These are phyloP conservation scores for Ambrosiella xylebori DNA, from an alignment of 2,329 filamentous ascomycete species.

Conservation along the genomic window DNA sequence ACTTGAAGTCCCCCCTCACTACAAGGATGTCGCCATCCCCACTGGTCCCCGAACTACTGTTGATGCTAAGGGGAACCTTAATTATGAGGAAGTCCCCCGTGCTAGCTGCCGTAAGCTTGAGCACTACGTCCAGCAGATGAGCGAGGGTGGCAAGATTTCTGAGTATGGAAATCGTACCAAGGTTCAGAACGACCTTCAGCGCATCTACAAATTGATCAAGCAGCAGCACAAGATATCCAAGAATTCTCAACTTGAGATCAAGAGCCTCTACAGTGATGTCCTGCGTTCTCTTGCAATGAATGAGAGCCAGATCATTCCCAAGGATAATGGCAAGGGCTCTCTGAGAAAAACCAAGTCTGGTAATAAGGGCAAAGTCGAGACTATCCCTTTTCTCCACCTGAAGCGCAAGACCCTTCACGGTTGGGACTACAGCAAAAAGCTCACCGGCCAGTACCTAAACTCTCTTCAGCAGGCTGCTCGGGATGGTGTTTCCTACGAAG, in stretches of 20 bases:
- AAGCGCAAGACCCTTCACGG: constrained; percentile 87
- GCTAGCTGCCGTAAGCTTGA: constrained; percentile 89
- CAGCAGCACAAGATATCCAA: constrained; percentile 97
- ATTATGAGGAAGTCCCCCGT: constrained; percentile 75
- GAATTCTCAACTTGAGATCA: constrained; percentile 90
- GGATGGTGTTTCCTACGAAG: constrained; percentile 75
- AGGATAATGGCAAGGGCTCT: constrained; percentile 55
- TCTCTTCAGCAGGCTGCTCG: constrained; percentile 78
- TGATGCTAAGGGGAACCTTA: constrained; percentile 78
- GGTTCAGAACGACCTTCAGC: constrained; percentile 86
- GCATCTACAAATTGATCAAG: constrained; percentile 96
- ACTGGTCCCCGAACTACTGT: constrained; percentile 88
- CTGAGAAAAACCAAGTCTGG: constrained; percentile 34
- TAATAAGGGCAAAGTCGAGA: constrained; percentile 83
- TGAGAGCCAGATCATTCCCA: constrained; percentile 88
- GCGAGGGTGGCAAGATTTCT: constrained; percentile 92
- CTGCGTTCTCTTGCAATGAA: constrained; percentile 94
- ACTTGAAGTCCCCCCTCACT: constrained; percentile 64
- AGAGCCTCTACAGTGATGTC: constrained; percentile 83
- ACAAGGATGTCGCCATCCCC: constrained; percentile 87
- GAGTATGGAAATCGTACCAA: constrained; percentile 97
- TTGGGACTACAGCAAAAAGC: constrained; percentile 99
- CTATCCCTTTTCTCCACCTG: constrained; percentile 91
- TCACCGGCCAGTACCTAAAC: constrained; percentile 84
- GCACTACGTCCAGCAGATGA: constrained; percentile 97